These are phyloP conservation scores for Lentinula novae-zelandiae DNA, from an alignment of 1,284 basidiomycete species.

Conservation along the genomic window DNA sequence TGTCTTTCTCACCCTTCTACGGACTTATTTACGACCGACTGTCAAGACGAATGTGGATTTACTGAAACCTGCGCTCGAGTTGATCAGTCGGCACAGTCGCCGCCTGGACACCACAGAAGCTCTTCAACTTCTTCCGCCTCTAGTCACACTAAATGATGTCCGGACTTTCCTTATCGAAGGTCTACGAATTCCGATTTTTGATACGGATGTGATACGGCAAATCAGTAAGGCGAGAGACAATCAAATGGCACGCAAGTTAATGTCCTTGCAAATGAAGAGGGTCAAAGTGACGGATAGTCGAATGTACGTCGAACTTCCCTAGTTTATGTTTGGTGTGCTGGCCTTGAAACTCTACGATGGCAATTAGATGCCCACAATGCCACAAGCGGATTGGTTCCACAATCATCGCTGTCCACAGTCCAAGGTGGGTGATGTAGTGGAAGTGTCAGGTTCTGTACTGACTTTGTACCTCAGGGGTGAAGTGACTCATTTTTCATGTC, in stretches of 20 bases:
- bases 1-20: conserved; percentile 84
- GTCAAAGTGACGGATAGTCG: conserved; percentile 92
- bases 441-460: conserved; percentile 5
- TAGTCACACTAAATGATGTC: conserved; percentile 80
- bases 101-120: conserved; percentile 79
- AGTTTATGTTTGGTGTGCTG: conserved; percentile 1
- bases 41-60: conserved; percentile 46
- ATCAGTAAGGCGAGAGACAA: conserved; percentile 71
- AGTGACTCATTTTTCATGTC: conserved; percentile 92
- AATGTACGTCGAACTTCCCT: conserved; percentile 56
- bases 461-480: conserved; percentile 60
- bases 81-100: conserved; percentile 82
- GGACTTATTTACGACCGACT: conserved; percentile 81
- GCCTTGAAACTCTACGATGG: neutral
- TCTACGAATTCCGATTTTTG: conserved; percentile 63
- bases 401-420: conserved; percentile 92
- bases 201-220: conserved; percentile 63
- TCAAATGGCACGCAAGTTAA: conserved; percentile 67
- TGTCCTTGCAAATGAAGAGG: conserved; percentile 73
- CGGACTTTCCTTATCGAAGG: conserved; percentile 78
- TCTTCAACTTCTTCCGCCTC: conserved; percentile 82
- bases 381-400: conserved; percentile 93
- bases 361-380: conserved; percentile 85
- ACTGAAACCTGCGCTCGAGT: conserved; percentile 75
- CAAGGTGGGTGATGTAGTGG: conserved; percentile 45